Evolutionary conservation across 1,284 basidiomycete species (phyloP).

Genomic region (Xerocomus nothofagi): DNA sequence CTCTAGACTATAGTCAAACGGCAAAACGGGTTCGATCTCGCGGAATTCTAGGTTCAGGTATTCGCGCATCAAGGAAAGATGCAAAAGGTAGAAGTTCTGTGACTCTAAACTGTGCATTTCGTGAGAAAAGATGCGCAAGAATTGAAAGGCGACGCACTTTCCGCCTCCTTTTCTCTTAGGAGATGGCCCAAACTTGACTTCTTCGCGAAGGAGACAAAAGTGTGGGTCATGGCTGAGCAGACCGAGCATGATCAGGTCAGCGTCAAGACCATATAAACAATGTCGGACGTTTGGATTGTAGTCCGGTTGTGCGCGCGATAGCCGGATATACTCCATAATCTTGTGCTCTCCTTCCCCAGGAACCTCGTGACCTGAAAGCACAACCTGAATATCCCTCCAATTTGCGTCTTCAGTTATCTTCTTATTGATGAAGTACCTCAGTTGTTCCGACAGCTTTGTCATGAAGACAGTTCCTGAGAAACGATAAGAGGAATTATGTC

Average conservation of each 20-base stretch:
- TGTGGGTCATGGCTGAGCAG: conserved; percentile 98
- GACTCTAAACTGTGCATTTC: conserved; percentile 63
- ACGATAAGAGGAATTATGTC: background rate
- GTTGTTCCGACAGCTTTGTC: conserved; percentile 85
- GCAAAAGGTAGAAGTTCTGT: conserved; percentile 93
- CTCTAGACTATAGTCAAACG: conserved; percentile 83
- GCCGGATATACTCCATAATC: conserved; percentile 99
- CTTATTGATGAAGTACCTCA: conserved; percentile 97
- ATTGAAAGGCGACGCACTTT: conserved; percentile 47
- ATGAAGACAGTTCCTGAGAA: conserved; percentile 88
- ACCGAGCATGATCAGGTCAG: conserved; percentile 98
- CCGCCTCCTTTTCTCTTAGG: conserved; percentile 68
- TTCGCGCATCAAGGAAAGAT: conserved; percentile 93
- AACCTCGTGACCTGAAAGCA: conserved; percentile 97
- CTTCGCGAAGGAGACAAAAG: conserved; percentile 95
- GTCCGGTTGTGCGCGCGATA: conserved; percentile 91
- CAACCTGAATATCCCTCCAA: conserved; percentile 91
- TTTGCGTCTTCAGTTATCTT: conserved; percentile 94
- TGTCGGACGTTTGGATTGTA: conserved; percentile 95
- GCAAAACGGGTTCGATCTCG: conserved; percentile 57
- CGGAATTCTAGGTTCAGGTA: conserved; percentile 96
- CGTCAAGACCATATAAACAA: conserved; percentile 97
- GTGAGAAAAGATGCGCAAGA: conserved; percentile 9
- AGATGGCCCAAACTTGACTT: conserved; percentile 94
- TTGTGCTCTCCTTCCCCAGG: conserved; percentile 99